A percentile compares a stretch with the other conserved stretches of the same genome.
Conservation (phyloP, 345 rosid species). For the Mangifera indica region DNA sequence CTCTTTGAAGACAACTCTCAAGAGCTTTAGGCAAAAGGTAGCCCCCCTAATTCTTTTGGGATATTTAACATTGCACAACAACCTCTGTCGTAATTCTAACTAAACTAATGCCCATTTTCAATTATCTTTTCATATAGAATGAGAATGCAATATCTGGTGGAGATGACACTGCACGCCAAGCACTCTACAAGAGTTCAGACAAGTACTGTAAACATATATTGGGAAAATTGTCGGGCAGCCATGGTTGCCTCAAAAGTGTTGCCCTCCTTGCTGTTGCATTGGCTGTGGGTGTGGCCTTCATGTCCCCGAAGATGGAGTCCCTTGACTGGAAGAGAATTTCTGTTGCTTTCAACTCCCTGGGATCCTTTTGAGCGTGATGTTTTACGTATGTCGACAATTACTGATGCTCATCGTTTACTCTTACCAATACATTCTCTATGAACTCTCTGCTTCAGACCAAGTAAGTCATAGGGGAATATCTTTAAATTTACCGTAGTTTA, state of each 20-base stretch:
- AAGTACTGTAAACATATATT: conserved; percentile 51
- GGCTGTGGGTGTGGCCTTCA: conserved; percentile 49
- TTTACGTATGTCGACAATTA: no score
- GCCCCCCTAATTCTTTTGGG: background rate
- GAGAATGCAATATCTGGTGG: conserved; percentile 47
- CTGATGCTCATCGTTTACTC: conserved; percentile 29
- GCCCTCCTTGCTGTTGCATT: conserved; percentile 39
- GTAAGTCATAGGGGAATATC: background rate
- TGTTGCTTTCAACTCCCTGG: conserved; percentile 30
- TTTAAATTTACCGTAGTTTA: conserved; percentile 10
- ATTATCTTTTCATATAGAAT: conserved; percentile 38
- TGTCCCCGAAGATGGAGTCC: conserved; percentile 33
- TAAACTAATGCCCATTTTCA: background rate
- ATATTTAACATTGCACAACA: background rate
- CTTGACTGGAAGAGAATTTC: conserved; percentile 41
- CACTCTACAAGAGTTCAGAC: conserved; percentile 49
- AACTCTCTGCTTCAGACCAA: conserved; percentile 18
- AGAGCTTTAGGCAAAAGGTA: conserved; percentile 65
- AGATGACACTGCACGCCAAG: conserved; percentile 29
- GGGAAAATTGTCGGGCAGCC: conserved; percentile 48
- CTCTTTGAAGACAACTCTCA: conserved; percentile 47
- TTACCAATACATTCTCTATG: conserved; percentile 20
- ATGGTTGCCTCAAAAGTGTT: conserved; percentile 46
- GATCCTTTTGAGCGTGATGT: conserved; percentile 7
- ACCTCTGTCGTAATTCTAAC: background rate